Evolutionary conservation across 768 basidiomycete species (phyloP).

Genomic region (Termitomyces sp.): DNA sequence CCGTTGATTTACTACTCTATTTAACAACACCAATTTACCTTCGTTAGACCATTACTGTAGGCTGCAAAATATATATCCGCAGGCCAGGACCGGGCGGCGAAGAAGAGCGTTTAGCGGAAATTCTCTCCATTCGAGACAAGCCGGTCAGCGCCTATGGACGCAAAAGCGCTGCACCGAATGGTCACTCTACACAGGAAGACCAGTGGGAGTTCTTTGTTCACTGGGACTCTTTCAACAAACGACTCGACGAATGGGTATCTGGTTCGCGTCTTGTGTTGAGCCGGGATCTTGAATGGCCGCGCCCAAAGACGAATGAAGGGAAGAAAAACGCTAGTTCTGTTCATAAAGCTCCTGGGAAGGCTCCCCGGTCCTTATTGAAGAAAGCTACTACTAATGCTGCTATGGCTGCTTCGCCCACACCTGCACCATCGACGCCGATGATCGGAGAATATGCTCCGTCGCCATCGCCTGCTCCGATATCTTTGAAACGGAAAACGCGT

Average conservation of each 20-base stretch:
- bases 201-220: slow-evolving; percentile 95
- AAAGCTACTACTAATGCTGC: slow-evolving; percentile 68
- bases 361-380: slow-evolving; percentile 58
- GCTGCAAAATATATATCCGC: slow-evolving; percentile 92
- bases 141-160: slow-evolving; percentile 56
- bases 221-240: slow-evolving; percentile 99
- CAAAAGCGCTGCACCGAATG: slow-evolving; percentile 33
- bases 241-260: slow-evolving; percentile 95
- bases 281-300: slow-evolving; percentile 93
- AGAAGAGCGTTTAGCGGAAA: slow-evolving; percentile 93
- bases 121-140: slow-evolving; percentile 91
- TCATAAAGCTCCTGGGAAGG: slow-evolving; percentile 59
- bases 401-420: slow-evolving; percentile 50
- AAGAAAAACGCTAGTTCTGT: slow-evolving; percentile 45
- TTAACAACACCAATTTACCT: slow-evolving; percentile 22
- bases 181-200: slow-evolving; percentile 54
- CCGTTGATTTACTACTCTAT: slow-evolving; percentile 5
- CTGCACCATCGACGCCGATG: slow-evolving; percentile 26
- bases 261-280: slow-evolving; percentile 80
- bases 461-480: slow-evolving; percentile 48
- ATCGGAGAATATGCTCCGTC: slow-evolving; percentile 33
- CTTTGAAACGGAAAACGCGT: slow-evolving; percentile 63
- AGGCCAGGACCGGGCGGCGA: slow-evolving; percentile 72
- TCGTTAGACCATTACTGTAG: slow-evolving; percentile 75
- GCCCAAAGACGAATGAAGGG: slow-evolving; percentile 63